Percentiles rank a stretch among this genome's conserved stretches.
These are phyloP conservation scores for Cladorrhinum sp. DNA, from an alignment of 2,329 filamentous ascomycete genomes.

Conservation along the genomic window DNA sequence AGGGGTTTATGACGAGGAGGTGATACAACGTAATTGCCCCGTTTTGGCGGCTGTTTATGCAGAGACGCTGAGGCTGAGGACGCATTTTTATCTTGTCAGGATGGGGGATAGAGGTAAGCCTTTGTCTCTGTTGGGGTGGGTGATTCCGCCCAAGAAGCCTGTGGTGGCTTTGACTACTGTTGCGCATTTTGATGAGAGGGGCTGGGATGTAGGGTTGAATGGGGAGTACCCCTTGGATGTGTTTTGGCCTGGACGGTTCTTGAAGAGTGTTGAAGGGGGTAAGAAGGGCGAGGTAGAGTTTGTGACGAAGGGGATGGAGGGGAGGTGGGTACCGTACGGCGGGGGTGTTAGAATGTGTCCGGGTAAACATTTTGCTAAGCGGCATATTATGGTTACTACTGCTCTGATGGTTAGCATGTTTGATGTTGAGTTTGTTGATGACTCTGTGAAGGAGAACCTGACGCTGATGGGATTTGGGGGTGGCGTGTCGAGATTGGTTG, in stretches of 20 bases:
- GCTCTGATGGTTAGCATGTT: not conserved
- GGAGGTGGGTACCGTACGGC: slow-evolving; percentile 32
- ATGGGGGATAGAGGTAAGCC: slow-evolving; percentile 22
- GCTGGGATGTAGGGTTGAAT: slow-evolving; percentile 20
- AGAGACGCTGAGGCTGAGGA: slow-evolving; percentile 31
- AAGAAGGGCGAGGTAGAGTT: slow-evolving; percentile 14
- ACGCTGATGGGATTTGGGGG: slow-evolving; percentile 30
- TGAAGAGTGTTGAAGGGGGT: slow-evolving; percentile 13
- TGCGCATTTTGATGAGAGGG: slow-evolving; percentile 30
- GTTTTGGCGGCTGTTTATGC: slow-evolving; percentile 31
- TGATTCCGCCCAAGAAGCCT: slow-evolving; percentile 27
- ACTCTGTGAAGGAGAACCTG: slow-evolving; percentile 27
- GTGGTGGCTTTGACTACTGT: slow-evolving; percentile 30
- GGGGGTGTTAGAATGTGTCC: slow-evolving; percentile 31
- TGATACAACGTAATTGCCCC: slow-evolving; percentile 25
- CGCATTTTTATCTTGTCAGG: slow-evolving; percentile 32
- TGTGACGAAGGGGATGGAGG: slow-evolving; percentile 30
- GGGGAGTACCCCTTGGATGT: slow-evolving; percentile 28
- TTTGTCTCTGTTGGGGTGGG: slow-evolving; percentile 14
- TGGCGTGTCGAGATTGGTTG: slow-evolving; percentile 19
- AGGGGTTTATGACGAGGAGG: not conserved
- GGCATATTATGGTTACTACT: slow-evolving; percentile 29
- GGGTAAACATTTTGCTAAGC: slow-evolving; percentile 32
- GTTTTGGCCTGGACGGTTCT: slow-evolving; percentile 30
- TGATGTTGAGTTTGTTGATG: slow-evolving; percentile 28